These are phyloP conservation scores for Debaryomyces prosopidis DNA, from an alignment of 805 yeast species.

Conservation along the genomic window DNA sequence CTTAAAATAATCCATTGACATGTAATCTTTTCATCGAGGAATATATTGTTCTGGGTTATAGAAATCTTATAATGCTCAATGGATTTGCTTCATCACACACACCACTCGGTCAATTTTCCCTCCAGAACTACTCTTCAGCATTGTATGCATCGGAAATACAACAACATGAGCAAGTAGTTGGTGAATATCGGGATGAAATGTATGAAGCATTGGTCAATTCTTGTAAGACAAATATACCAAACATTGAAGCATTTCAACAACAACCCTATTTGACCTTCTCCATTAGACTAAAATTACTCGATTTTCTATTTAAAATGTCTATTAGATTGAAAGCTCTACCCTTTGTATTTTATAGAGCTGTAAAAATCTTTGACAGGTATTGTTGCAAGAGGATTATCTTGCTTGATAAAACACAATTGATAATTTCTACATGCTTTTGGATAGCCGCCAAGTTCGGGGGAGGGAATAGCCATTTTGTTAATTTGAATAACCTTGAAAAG, in stretches of 20 bases:
- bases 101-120: constrained; percentile 24
- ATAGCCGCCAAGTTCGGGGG: constrained; percentile 84
- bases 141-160: constrained; percentile 51
- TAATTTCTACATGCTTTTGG: constrained; percentile 92
- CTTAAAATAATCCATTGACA: no score
- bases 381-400: constrained; percentile 84
- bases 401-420: constrained; percentile 84
- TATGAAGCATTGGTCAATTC: constrained; percentile 36
- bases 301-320: constrained; percentile 75
- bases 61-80: not conserved
- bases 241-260: constrained; percentile 60
- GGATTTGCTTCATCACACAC: not conserved
- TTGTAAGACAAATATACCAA: constrained; percentile 45
- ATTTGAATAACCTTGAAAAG: constrained; percentile 31
- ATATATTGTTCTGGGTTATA: not conserved
- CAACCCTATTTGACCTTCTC: constrained; percentile 85
- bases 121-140: constrained; percentile 50
- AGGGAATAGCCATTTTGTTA: constrained; percentile 68
- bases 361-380: constrained; percentile 84
- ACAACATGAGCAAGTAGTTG: constrained; percentile 44
- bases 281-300: constrained; percentile 73
- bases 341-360: constrained; percentile 65
- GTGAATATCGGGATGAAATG: constrained; percentile 57
- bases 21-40: not conserved
- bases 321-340: constrained; percentile 64